These are phyloP conservation scores for Trichosporon coremiiforme DNA, from an alignment of 1,284 basidiomycete species.

Conservation along the genomic window DNA sequence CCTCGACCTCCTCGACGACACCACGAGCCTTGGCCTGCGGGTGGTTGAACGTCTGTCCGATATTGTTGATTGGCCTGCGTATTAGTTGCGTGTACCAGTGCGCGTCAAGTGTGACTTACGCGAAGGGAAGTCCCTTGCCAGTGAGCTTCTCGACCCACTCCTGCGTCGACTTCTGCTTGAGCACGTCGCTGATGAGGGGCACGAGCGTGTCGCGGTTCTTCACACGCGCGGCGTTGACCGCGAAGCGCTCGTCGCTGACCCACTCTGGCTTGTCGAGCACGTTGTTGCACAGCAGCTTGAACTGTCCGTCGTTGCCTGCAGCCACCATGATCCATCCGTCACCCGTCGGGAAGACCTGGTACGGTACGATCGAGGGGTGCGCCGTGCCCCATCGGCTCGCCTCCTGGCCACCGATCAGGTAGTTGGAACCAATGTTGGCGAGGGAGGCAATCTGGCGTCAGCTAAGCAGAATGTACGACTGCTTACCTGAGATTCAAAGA, in stretches of 20 bases:
- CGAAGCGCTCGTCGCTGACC: constrained; percentile 62
- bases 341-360: constrained; percentile 85
- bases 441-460: constrained; percentile 75
- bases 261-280: constrained; percentile 51
- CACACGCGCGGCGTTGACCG: constrained; percentile 74
- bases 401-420: constrained; percentile 82
- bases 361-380: constrained; percentile 85
- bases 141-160: constrained; percentile 74
- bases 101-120: constrained; percentile 22
- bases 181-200: constrained; percentile 67
- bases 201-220: constrained; percentile 72
- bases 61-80: constrained; percentile 77
- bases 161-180: constrained; percentile 65
- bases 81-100: constrained; percentile 12
- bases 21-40: constrained; percentile 75
- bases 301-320: constrained; percentile 90
- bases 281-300: constrained; percentile 42
- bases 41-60: constrained; percentile 85
- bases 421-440: constrained; percentile 91
- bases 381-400: constrained; percentile 86
- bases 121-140: constrained; percentile 81
- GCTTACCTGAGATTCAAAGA: constrained; percentile 79
- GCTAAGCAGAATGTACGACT: background rate
- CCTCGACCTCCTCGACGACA: constrained; percentile 66
- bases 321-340: constrained; percentile 93